Evolutionary conservation across 768 basidiomycete genomes (phyloP).

Genomic region (Mycena galericulata): DNA sequence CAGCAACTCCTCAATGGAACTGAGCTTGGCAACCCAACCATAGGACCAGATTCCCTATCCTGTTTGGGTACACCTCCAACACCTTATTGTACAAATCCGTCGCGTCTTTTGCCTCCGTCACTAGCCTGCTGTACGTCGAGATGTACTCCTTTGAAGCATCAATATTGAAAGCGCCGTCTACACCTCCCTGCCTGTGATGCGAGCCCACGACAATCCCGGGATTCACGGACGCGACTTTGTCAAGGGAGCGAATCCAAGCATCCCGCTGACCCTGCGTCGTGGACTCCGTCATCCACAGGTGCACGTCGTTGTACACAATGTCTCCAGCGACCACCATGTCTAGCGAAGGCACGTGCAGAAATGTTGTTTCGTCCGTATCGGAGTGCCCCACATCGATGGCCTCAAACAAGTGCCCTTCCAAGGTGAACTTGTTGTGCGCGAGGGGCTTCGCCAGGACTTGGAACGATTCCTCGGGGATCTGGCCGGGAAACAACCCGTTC

Average conservation of each 20-base stretch:
- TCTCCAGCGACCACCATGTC: constrained; percentile 20
- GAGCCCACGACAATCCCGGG: constrained; percentile 22
- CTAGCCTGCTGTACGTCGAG: constrained; percentile 15
- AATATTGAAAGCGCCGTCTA: constrained; percentile 16
- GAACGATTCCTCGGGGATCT: constrained; percentile 25
- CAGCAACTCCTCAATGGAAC: constrained; percentile 12
- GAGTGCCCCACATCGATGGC: constrained; percentile 21
- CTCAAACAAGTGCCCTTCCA: constrained; percentile 23
- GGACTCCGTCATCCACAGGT: constrained; percentile 21
- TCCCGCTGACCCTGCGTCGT: constrained; percentile 23
- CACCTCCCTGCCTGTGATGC: constrained; percentile 21
- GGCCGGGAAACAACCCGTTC: constrained; percentile 16
- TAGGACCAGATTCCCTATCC: constrained; percentile 19
- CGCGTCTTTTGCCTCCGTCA: constrained; percentile 18
- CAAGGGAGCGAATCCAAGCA: constrained; percentile 23
- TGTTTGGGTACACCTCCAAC: constrained; percentile 22
- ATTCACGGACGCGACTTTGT: constrained; percentile 20
- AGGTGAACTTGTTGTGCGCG: constrained; percentile 13
- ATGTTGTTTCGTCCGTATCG: constrained; percentile 25
- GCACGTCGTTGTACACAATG: constrained; percentile 20
- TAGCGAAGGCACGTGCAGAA: constrained; percentile 20
- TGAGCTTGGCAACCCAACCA: constrained; percentile 25
- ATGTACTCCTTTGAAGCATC: constrained; percentile 25
- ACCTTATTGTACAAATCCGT: too few species aligned
- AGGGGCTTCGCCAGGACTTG: constrained; percentile 16